Evolutionary conservation across 23 red algal species (phyloP).

Genomic region (Gracilaria caudata): DNA sequence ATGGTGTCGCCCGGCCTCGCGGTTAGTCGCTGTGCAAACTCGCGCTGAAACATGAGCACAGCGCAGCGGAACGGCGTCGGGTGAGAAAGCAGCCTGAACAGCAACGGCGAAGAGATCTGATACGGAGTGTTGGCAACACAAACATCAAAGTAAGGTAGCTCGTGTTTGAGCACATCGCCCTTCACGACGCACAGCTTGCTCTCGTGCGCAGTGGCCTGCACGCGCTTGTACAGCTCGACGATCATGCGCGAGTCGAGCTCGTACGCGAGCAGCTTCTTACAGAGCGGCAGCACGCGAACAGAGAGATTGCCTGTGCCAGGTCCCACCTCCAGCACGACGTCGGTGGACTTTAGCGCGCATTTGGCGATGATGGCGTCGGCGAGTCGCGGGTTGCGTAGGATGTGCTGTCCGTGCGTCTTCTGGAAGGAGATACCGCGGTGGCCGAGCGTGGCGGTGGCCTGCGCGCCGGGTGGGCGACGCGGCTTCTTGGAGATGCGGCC

Average conservation of each 20-base stretch:
- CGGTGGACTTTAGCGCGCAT: conserved; percentile 73
- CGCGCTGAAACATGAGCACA: conserved; percentile 97
- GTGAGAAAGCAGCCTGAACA: conserved; percentile 91
- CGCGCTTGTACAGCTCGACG: conserved; percentile 86
- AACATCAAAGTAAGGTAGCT: conserved; percentile 91
- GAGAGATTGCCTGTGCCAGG: conserved; percentile 97
- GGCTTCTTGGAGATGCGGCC: not conserved
- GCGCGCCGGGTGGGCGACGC: not conserved
- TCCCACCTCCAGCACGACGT: conserved; percentile 93
- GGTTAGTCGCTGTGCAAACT: conserved; percentile 91
- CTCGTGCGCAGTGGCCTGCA: conserved; percentile 65
- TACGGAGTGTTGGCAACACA: conserved; percentile 98
- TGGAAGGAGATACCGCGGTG: conserved; percentile 91
- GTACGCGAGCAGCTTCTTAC: conserved; percentile 81
- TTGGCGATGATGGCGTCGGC: conserved; percentile 85
- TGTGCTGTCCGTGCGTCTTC: conserved; percentile 94
- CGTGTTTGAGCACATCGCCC: conserved; percentile 82
- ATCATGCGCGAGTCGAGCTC: conserved; percentile 97
- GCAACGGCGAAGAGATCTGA: conserved; percentile 97
- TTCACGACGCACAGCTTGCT: conserved; percentile 67
- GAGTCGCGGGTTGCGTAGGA: conserved; percentile 89
- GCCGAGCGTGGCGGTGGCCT: conserved; percentile 18
- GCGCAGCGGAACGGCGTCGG: conserved; percentile 80
- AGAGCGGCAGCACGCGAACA: conserved; percentile 65
- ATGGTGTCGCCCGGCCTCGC: conserved; percentile 90